These are phyloP conservation scores for Fusarium equiseti DNA, from an alignment of 2,329 filamentous ascomycete species.

Conservation along the genomic window DNA sequence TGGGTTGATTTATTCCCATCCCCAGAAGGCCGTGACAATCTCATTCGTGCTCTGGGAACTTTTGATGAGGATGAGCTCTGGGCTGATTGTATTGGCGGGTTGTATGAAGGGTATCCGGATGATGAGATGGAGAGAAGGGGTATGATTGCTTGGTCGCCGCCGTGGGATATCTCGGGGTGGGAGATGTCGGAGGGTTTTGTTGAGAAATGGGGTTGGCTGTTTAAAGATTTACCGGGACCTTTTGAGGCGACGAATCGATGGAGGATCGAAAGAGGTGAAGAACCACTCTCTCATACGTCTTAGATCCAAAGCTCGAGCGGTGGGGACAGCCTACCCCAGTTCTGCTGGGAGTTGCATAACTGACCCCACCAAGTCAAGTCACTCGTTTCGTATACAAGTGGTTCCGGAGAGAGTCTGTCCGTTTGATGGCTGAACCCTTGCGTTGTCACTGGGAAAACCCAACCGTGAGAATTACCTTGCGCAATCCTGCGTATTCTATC, in stretches of 20 bases:
- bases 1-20: slow-evolving; percentile 31
- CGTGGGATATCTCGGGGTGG: slow-evolving; percentile 41
- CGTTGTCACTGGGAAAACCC: too few species aligned
- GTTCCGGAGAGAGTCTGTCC: too few species aligned
- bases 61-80: slow-evolving; percentile 60
- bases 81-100: slow-evolving; percentile 56
- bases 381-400: too few species aligned
- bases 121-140: slow-evolving; percentile 56
- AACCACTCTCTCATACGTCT: neutral
- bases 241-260: slow-evolving; percentile 38
- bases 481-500: neutral
- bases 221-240: slow-evolving; percentile 14
- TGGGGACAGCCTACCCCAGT: neutral
- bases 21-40: slow-evolving; percentile 4
- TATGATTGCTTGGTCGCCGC: slow-evolving; percentile 56
- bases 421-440: too few species aligned
- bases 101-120: slow-evolving; percentile 59
- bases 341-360: neutral
- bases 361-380: too few species aligned
- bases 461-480: too few species aligned
- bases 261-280: slow-evolving; percentile 28
- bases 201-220: slow-evolving; percentile 40
- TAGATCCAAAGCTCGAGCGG: rapidly evolving
- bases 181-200: slow-evolving; percentile 41
- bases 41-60: slow-evolving; percentile 1